These are phyloP conservation scores for Suhomyces kilbournensis DNA, from an alignment of 805 yeast species.

Conservation along the genomic window DNA sequence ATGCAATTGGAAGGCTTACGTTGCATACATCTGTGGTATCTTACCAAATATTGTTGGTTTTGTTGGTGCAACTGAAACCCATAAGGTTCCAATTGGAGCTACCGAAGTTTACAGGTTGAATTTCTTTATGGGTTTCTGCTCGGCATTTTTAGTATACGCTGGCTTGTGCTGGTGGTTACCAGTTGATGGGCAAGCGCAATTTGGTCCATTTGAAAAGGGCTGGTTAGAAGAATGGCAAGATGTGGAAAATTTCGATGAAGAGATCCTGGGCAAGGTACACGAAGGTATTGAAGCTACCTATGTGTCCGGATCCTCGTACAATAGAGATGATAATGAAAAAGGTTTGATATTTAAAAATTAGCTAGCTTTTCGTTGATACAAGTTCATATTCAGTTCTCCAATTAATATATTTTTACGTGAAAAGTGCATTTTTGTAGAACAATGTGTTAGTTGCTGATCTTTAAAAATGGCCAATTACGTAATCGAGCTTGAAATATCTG, in stretches of 20 bases:
- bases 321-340: conserved; percentile 5
- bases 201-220: conserved; percentile 45
- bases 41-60: conserved; percentile 84
- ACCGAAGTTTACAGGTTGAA: conserved; percentile 67
- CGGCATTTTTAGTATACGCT: conserved; percentile 55
- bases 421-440: not conserved
- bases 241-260: conserved; percentile 59
- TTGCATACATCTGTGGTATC: conserved; percentile 77
- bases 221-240: conserved; percentile 65
- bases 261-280: conserved; percentile 16
- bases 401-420: not conserved
- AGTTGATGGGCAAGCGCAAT: conserved; percentile 34
- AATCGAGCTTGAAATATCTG: not conserved
- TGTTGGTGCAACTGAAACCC: conserved; percentile 76
- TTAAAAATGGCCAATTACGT: not conserved
- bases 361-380: not conserved
- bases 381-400: not conserved
- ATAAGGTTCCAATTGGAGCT: conserved; percentile 73
- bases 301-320: not conserved
- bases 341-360: not conserved
- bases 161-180: conserved; percentile 54
- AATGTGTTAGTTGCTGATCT: not conserved
- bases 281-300: conserved; percentile 1
- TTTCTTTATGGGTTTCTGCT: conserved; percentile 72
- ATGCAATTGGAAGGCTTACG: conserved; percentile 79